Conservation (phyloP, 176 grass and related monocot genomes). For the Phoenix roebelenii region DNA sequence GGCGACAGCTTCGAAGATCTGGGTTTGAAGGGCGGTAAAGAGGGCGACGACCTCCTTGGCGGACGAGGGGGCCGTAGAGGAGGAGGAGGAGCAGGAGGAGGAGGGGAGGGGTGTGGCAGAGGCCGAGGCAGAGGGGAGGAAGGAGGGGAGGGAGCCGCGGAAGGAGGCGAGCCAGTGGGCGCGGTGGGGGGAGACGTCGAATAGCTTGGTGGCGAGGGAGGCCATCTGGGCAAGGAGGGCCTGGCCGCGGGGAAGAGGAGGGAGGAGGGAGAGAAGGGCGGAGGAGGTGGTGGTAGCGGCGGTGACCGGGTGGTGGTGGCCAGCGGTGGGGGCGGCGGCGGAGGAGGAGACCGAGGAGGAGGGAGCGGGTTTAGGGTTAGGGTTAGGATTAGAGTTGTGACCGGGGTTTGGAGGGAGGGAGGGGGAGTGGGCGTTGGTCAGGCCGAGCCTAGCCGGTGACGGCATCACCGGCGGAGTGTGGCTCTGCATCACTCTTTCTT, state of each 20-base stretch:
- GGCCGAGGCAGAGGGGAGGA: slow-evolving; percentile 33
- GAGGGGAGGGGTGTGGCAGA: not conserved
- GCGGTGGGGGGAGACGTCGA: slow-evolving; percentile 73
- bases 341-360: not conserved
- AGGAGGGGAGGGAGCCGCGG: slow-evolving; percentile 59
- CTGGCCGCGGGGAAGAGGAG: slow-evolving; percentile 79
- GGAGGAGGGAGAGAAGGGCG: slow-evolving; percentile 69
- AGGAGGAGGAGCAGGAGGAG: slow-evolving; percentile 18
- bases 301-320: not conserved
- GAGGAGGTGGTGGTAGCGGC: slow-evolving; percentile 31
- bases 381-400: not conserved
- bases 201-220: slow-evolving; percentile 67
- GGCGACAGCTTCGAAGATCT: slow-evolving; percentile 77
- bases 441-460: no score
- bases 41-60: slow-evolving; percentile 60
- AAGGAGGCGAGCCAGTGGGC: slow-evolving; percentile 67
- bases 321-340: not conserved
- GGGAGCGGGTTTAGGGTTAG: slow-evolving; percentile 16
- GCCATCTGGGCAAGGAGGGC: slow-evolving; percentile 71
- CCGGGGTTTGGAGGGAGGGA: no score
- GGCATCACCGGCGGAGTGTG: no score
- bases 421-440: no score
- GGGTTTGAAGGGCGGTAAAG: slow-evolving; percentile 72
- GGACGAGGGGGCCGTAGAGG: slow-evolving; percentile 27
- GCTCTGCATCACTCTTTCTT: no score